These are phyloP conservation scores for Colletotrichum shisoi DNA, from an alignment of 2,329 filamentous ascomycete species.

Conservation along the genomic window DNA sequence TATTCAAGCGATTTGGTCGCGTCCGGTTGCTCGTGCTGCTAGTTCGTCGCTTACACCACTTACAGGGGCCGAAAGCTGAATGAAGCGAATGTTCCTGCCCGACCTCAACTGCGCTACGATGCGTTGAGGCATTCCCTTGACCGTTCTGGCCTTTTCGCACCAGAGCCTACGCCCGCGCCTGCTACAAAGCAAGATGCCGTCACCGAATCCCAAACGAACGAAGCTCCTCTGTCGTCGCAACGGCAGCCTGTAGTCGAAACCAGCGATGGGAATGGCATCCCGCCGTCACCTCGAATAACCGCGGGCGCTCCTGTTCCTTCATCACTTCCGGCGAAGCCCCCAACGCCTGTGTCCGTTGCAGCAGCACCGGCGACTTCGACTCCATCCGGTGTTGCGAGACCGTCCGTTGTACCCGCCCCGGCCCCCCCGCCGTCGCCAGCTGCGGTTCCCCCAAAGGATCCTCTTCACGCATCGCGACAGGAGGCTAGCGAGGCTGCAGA, in stretches of 20 bases:
- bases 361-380: slow-evolving; percentile 9
- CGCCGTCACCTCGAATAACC: slow-evolving; percentile 6
- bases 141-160: slow-evolving; percentile 42
- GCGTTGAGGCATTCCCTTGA: slow-evolving; percentile 52
- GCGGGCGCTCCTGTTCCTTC: slow-evolving; percentile 11
- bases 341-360: slow-evolving; percentile 17
- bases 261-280: slow-evolving; percentile 19
- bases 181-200: slow-evolving; percentile 24
- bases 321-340: slow-evolving; percentile 20
- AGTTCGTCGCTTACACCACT: slow-evolving; percentile 29
- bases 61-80: slow-evolving; percentile 59
- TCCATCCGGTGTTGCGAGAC: slow-evolving; percentile 16
- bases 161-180: slow-evolving; percentile 14
- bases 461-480: slow-evolving; percentile 31
- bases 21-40: slow-evolving; percentile 30
- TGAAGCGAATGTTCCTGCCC: slow-evolving; percentile 62
- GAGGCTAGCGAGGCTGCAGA: slow-evolving; percentile 16
- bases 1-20: slow-evolving; percentile 39
- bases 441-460: slow-evolving; percentile 17
- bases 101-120: slow-evolving; percentile 57
- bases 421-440: slow-evolving; percentile 3
- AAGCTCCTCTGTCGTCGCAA: slow-evolving; percentile 10
- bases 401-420: slow-evolving; percentile 1
- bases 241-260: slow-evolving; percentile 10
- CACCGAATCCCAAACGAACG: slow-evolving; percentile 21